Base-by-base conservation (phyloP, 345 rosid species). In the Abelmoschus esculentus region DNA sequence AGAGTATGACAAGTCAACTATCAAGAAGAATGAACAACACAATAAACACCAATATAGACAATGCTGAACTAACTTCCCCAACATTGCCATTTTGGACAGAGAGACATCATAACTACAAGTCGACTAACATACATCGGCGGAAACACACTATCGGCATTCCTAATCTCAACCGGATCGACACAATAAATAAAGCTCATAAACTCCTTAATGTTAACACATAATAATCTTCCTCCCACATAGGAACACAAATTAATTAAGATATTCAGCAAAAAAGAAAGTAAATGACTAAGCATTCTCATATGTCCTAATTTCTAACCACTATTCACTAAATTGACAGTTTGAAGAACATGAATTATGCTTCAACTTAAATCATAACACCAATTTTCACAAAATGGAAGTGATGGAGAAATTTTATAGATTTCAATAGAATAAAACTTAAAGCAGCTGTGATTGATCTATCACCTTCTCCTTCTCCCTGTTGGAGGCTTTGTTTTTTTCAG, bases 391-490 rank as follows among this genome's bases (percentile, higher is more conserved):
- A 1, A 19, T 15, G 11, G 38, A 17, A 65, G 1, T 12, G 54
- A 64, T 40, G 34, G 36, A 18, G 3, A 22, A 22, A 22, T 22
- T 22, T 22, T 22, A 59, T 2, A 19, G 15, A 9, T 15, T 40
- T 40, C 67, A 38, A 42, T 40, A 19, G 50, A 26, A 18, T 5
- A 50, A 60, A 6, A 50, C 44, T 7, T 8, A 42, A 42, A 42
- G 46, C 46, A 42, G 18, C 29, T 29, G 10, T 14, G 7, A 14
- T 13, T 54, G 50, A 62, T 62, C 31, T 11, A 69, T 76, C 66
- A 88, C 98, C 95, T 92, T 88, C 78, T 90, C 95, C 78, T 80
- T 87, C 70, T 90, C 95, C 62, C 89, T 79, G 60, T 92, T 92
- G 4, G 86, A 65, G 42, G 88, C 77, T 81, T 82, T 87, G 69